A percentile compares a stretch with the other conserved stretches of the same genome.
Conservation (phyloP, 148 eudicot species). For the Rhododendron simsii region DNA sequence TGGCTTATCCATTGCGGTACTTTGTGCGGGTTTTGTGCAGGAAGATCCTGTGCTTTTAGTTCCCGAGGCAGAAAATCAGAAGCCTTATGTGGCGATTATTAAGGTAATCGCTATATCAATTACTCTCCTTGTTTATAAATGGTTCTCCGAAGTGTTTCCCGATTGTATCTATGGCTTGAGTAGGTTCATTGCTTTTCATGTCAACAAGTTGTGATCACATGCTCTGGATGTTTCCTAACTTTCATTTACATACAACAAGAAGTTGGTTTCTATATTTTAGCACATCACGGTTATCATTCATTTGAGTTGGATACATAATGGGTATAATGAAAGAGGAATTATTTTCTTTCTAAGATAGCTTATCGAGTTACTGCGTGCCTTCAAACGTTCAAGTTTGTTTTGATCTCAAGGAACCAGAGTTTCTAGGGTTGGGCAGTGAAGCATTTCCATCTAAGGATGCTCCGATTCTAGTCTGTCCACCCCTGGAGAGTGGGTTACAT, state of each 20-base stretch:
- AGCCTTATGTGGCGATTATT: conserved; percentile 95
- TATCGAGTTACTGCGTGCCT: neutral
- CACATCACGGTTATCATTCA: neutral
- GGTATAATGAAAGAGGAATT: neutral
- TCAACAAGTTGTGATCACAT: neutral
- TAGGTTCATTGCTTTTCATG: neutral
- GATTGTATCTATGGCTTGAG: neutral
- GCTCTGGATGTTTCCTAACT: neutral
- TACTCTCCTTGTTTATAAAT: neutral
- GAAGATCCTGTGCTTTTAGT: conserved; percentile 93
- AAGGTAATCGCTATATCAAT: conserved; percentile 46
- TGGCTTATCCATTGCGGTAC: too few relatives aligned
- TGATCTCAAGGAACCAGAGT: neutral
- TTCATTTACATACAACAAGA: neutral
- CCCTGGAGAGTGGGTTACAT: neutral
- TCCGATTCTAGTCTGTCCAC: neutral
- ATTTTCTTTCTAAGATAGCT: neutral
- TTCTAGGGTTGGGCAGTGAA: neutral
- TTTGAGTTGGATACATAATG: neutral
- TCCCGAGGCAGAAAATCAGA: conserved; percentile 69
- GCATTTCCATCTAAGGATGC: neutral
- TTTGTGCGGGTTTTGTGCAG: conserved; percentile 29
- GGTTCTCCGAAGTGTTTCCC: neutral
- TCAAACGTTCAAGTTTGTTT: neutral
- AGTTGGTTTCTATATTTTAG: neutral